Evolutionary conservation across 345 rosid species (phyloP).

Genomic region (Sapria himalayana): DNA sequence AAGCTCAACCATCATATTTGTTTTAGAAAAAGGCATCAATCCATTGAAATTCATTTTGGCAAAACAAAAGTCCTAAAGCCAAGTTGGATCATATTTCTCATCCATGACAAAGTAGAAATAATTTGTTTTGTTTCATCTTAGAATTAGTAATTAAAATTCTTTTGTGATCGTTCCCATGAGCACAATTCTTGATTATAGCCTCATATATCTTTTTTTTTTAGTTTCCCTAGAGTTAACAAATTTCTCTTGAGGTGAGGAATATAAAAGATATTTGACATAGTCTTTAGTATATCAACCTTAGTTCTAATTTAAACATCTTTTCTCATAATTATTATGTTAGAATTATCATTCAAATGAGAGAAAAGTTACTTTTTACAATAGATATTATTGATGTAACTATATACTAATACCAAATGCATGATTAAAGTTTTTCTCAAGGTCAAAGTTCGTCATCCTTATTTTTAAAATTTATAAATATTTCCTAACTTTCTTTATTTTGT

Average conservation of each 20-base stretch:
- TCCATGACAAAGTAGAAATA: neutral
- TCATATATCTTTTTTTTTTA: neutral
- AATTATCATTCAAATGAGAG: neutral
- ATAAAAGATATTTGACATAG: neutral
- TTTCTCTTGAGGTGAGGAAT: neutral
- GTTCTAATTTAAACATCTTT: neutral
- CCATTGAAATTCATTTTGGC: too few species aligned
- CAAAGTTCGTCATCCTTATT: neutral
- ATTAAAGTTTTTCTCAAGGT: neutral
- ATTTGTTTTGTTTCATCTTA: neutral
- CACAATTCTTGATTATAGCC: neutral
- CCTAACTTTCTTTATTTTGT: neutral
- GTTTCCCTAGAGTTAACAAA: neutral
- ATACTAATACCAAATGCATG: neutral
- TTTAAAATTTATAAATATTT: neutral
- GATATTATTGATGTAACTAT: too few species aligned
- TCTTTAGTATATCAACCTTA: neutral
- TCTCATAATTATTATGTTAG: neutral
- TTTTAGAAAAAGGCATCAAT: too few species aligned
- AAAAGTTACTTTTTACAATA: neutral
- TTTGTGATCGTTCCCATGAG: too few species aligned
- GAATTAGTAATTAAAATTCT: neutral
- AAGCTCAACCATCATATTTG: neutral
- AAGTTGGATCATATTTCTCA: neutral
- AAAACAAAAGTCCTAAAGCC: neutral